phyloP scores from a whole-genome alignment of 2,329 filamentous ascomycete species.

The Eutypa lata region DNA sequence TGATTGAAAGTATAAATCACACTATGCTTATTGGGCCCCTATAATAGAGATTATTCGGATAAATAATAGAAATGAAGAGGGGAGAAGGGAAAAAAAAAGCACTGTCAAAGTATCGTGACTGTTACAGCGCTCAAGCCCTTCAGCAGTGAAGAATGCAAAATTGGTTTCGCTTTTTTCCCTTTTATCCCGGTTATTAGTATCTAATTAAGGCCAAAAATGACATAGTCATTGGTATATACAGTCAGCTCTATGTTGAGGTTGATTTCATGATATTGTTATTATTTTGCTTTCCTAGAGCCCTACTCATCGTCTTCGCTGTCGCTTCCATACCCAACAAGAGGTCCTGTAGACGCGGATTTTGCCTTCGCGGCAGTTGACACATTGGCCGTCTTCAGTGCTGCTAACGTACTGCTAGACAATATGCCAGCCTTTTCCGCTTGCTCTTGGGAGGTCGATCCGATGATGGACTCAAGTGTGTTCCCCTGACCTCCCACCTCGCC shows the following conservation, averaged over 20 bases:
- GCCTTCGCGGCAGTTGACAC: slow-evolving; percentile 53
- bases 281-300: slow-evolving; percentile 24
- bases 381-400: slow-evolving; percentile 64
- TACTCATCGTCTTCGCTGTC: slow-evolving; percentile 68
- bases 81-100: too few species aligned
- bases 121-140: too few species aligned
- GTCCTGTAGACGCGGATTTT: slow-evolving; percentile 56
- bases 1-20: too few species aligned
- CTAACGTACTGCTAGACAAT: slow-evolving; percentile 77
- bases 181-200: too few species aligned
- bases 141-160: too few species aligned
- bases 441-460: slow-evolving; percentile 33
- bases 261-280: slow-evolving; percentile 3
- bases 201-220: too few species aligned
- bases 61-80: too few species aligned
- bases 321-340: slow-evolving; percentile 85
- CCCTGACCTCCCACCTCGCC: slow-evolving; percentile 46
- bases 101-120: too few species aligned
- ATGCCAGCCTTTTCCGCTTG: slow-evolving; percentile 55
- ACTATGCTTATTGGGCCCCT: too few species aligned
- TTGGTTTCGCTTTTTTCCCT: too few species aligned
- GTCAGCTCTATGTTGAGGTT: neutral
- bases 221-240: slow-evolving; percentile 11
- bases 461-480: slow-evolving; percentile 9
- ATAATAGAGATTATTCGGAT: too few species aligned